phyloP scores from a whole-genome alignment of 2,329 filamentous ascomycete species.

The Penicillium sp. region DNA sequence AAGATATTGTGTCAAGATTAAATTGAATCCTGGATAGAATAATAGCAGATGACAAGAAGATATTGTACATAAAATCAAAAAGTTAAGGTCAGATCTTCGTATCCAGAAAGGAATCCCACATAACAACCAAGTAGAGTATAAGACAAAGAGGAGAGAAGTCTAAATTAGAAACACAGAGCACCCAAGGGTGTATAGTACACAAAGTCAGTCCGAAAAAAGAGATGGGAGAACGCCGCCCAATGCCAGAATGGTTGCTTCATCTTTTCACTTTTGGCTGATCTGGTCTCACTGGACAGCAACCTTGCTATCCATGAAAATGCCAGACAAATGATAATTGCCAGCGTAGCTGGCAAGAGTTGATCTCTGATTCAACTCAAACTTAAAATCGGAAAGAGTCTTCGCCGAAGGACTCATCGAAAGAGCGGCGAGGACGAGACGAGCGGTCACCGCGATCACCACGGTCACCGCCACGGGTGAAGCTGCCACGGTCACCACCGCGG shows the following conservation, averaged over 20 bases:
- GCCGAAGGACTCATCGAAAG: background rate
- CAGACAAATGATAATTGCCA: background rate
- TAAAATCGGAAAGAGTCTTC: slow-evolving; percentile 13
- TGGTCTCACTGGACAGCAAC: background rate
- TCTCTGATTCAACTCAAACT: background rate
- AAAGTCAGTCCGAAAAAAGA: slow-evolving; percentile 13
- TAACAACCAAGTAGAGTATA: slow-evolving; percentile 14
- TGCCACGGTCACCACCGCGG: slow-evolving; percentile 1
- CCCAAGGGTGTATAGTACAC: slow-evolving; percentile 21
- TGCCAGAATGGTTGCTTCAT: slow-evolving; percentile 25
- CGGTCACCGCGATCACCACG: slow-evolving; percentile 7
- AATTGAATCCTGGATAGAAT: slow-evolving; percentile 7
- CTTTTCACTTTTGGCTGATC: slow-evolving; percentile 14
- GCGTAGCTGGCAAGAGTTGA: background rate
- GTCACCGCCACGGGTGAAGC: slow-evolving; percentile 10
- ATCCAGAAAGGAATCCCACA: slow-evolving; percentile 7
- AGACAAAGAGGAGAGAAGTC: slow-evolving; percentile 25
- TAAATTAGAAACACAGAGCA: slow-evolving; percentile 14
- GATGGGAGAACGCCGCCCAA: slow-evolving; percentile 29
- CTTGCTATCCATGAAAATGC: background rate
- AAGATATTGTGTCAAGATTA: background rate
- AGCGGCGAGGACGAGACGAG: slow-evolving; percentile 5
- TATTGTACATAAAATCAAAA: slow-evolving; percentile 14
- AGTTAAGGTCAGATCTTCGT: slow-evolving; percentile 6
- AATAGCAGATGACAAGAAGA: background rate